Base-by-base conservation (phyloP, 2,329 filamentous ascomycete genomes). In the Biscogniauxia marginata region DNA sequence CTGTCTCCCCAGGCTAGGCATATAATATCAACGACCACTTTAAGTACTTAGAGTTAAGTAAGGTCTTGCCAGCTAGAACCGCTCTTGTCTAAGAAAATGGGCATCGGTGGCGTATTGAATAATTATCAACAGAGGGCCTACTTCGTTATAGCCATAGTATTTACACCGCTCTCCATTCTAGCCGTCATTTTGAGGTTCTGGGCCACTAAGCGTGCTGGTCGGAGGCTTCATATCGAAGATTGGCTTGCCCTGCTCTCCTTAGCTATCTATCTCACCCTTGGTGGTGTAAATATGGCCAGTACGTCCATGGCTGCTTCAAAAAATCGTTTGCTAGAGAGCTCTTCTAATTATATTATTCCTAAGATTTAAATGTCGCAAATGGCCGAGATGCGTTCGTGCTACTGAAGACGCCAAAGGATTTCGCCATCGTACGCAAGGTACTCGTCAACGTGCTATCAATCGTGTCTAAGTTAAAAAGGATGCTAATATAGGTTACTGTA, bases 151-250 rank as follows among this genome's bases (percentile, higher is more conserved):
- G 50, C 39, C 22, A 21, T 52, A n/a, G 39, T 52, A 7, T 52
- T 52, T 25, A 46, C 21, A 22, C 50, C 50, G 18, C 39, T 52
- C 19, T 52, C 50, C 4, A 46, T 52, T 2, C 21, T 46, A 19
- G 50, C 50, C 20, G 50, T 52, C n/a, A 46, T 52, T 9, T 52
- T 52, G 43, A 52, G 51, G 44, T 53, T 53, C 20, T 48, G 44
- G 44, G 51, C 51, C 13, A 48, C 2, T 21, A 53, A 48, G 51
- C 51, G 43, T 23, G n/a, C 22, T 48, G 51, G 51, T 1, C 51
- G 51, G 45, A 53, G 47, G 44, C 51, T 30, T 48, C 22, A 48
- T 18, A n/a, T 39, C 23, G 51, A 53, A 39, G 51, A 53, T 46
- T 53, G 51, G 51, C 44, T 53, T 48, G 51, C 51, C 22, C 51